Evolutionary conservation across 108 stramenopile species (phyloP).

Genomic region (Fistulifera solaris): DNA sequence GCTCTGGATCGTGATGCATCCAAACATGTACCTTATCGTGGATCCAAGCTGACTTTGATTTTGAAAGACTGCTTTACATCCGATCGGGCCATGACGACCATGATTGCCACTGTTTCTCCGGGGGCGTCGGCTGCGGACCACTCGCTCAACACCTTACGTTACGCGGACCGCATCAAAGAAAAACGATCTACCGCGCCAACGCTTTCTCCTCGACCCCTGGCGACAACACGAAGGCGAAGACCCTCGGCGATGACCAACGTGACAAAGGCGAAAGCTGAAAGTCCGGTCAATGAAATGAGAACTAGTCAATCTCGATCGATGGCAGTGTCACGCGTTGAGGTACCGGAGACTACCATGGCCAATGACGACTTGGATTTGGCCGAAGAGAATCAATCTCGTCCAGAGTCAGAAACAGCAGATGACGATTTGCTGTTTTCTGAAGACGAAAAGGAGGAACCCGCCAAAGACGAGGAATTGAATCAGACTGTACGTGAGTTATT

Average conservation of each 20-base stretch:
- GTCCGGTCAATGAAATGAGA: too few species aligned
- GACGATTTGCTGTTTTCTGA: background rate
- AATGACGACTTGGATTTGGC: conserved; percentile 18
- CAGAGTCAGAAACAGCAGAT: conserved; percentile 8
- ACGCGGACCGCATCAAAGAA: conserved; percentile 94
- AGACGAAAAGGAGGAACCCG: background rate
- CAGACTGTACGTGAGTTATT: conserved; percentile 72
- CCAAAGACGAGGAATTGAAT: conserved; percentile 57
- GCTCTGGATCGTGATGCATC: conserved; percentile 67
- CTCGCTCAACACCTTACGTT: conserved; percentile 95
- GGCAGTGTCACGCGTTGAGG: background rate
- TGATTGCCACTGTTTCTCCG: conserved; percentile 97
- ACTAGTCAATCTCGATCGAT: too few species aligned
- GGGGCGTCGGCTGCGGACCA: conserved; percentile 91
- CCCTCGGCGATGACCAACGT: conserved; percentile 1
- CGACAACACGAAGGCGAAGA: conserved; percentile 3
- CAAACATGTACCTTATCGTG: conserved; percentile 96
- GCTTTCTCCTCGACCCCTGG: background rate
- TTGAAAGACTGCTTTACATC: conserved; percentile 95
- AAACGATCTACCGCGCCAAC: conserved; percentile 23
- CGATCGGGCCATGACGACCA: conserved; percentile 84
- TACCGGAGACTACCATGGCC: background rate
- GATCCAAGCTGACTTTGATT: conserved; percentile 95
- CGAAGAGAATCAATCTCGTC: conserved; percentile 20
- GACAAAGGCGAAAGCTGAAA: too few species aligned